phyloP scores from a whole-genome alignment of 345 rosid genomes.

The Citrus mangshanensis region DNA sequence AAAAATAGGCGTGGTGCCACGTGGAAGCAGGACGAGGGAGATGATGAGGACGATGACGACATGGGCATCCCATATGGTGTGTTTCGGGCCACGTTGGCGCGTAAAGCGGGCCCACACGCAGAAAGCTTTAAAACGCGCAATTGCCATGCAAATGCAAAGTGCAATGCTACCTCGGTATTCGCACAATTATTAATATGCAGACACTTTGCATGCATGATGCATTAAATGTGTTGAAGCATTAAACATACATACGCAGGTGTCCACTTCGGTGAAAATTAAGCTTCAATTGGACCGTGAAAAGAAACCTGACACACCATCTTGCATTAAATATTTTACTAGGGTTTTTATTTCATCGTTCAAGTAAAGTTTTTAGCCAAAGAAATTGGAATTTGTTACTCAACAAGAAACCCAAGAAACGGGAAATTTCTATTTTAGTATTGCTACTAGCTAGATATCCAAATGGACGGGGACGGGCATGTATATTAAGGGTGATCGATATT shows the following conservation, averaged over 20 bases:
- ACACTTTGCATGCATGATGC: background rate
- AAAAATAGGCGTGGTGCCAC: conserved; percentile 1
- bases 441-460: no score
- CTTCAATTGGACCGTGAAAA: background rate
- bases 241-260: background rate
- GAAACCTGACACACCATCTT: background rate
- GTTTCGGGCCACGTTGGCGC: conserved; percentile 14
- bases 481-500: background rate
- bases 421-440: no score
- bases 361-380: background rate
- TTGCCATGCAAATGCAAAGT: no score
- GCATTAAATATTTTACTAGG: background rate
- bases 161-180: background rate
- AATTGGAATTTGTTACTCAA: background rate
- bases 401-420: no score
- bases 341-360: background rate
- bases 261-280: background rate
- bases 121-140: background rate
- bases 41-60: conserved; percentile 8
- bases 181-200: no score
- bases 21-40: conserved; percentile 2
- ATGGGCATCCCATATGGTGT: conserved; percentile 21
- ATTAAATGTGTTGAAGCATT: background rate
- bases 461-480: no score
- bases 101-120: background rate